These are phyloP conservation scores for Boletus smithii DNA, from an alignment of 1,284 basidiomycete species.

Conservation along the genomic window DNA sequence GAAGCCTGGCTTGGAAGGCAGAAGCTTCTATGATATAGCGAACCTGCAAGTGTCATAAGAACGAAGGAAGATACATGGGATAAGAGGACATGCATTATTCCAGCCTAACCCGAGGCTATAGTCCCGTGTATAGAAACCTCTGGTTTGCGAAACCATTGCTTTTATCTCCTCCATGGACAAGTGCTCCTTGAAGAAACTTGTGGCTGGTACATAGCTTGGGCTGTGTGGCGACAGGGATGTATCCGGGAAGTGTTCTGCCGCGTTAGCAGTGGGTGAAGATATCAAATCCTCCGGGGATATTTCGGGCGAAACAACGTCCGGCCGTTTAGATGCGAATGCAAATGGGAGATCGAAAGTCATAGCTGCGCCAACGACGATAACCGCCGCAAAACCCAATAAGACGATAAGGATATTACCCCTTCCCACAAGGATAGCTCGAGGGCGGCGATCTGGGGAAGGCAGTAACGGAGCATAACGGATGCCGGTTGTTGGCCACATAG, in stretches of 20 bases:
- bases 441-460: slow-evolving; percentile 5
- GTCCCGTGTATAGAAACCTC: slow-evolving; percentile 37
- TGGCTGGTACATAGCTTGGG: background rate
- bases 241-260: background rate
- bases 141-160: slow-evolving; percentile 31
- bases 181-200: slow-evolving; percentile 12
- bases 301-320: slow-evolving; percentile 3
- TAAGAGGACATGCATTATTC: slow-evolving; percentile 34
- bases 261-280: background rate
- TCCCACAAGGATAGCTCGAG: slow-evolving; percentile 3
- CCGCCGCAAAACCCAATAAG: slow-evolving; percentile 3
- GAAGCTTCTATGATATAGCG: slow-evolving; percentile 42
- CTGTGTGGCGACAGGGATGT: background rate
- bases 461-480: slow-evolving; percentile 16
- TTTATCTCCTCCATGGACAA: slow-evolving; percentile 21
- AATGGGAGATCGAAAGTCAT: slow-evolving; percentile 12
- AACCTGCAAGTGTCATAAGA: slow-evolving; percentile 25
- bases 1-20: slow-evolving; percentile 34
- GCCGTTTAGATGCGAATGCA: slow-evolving; percentile 4
- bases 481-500: slow-evolving; percentile 18
- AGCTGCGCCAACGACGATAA: slow-evolving; percentile 8
- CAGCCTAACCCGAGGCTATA: slow-evolving; percentile 40
- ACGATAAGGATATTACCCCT: slow-evolving; percentile 15
- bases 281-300: background rate
- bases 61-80: background rate